These are phyloP conservation scores for Fusarium sp. DNA, from an alignment of 2,329 filamentous ascomycete species.

Conservation along the genomic window DNA sequence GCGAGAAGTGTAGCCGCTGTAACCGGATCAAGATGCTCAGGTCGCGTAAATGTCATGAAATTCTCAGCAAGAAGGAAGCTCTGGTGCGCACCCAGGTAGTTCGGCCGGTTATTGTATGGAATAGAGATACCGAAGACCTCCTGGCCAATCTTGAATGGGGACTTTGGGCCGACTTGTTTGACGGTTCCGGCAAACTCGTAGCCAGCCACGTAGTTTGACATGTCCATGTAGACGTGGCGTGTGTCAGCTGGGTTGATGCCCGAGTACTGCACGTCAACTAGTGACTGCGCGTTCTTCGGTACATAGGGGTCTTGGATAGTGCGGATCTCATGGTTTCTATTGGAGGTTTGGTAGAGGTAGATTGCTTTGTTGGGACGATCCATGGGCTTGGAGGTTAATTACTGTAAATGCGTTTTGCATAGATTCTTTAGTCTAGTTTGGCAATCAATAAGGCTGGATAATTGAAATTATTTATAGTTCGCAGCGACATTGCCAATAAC, in stretches of 20 bases:
- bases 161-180: background rate
- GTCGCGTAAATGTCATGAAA: constrained; percentile 6
- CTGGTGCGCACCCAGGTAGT: constrained; percentile 30
- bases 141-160: constrained; percentile 6
- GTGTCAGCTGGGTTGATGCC: constrained; percentile 35
- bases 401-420: fast-evolving
- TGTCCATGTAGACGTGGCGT: constrained; percentile 18
- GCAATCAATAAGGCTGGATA: too few species aligned
- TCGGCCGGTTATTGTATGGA: constrained; percentile 13
- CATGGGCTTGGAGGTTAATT: background rate
- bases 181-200: constrained; percentile 25
- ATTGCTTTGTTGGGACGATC: constrained; percentile 15
- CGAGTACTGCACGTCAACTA: constrained; percentile 31
- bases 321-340: constrained; percentile 1
- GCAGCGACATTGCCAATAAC: background rate
- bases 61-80: constrained; percentile 13
- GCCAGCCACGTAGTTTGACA: constrained; percentile 14
- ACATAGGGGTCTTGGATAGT: background rate
- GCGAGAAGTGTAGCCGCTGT: constrained; percentile 2
- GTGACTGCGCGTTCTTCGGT: background rate
- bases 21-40: constrained; percentile 2
- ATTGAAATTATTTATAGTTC: background rate
- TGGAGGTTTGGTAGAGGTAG: background rate
- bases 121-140: constrained; percentile 20
- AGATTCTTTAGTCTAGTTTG: background rate